Conservation (phyloP, 2,329 filamentous ascomycete genomes). For the Xylaria sp. region DNA sequence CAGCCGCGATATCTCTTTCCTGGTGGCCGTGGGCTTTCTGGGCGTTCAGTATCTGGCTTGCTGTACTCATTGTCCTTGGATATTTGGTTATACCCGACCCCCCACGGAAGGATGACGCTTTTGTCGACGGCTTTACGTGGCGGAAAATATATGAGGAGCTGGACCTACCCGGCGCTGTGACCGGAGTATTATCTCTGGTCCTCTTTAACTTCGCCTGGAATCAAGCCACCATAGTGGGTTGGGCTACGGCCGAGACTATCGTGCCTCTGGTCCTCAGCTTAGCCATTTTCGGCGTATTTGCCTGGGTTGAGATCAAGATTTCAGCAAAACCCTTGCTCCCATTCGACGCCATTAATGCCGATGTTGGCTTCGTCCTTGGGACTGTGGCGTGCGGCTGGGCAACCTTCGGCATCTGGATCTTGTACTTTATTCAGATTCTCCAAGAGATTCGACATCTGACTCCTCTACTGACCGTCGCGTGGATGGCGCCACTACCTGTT, state of each 20-base stretch:
- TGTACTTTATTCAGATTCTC: conserved; percentile 55
- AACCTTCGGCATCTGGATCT: conserved; percentile 57
- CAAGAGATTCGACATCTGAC: conserved; percentile 48
- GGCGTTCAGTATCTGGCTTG: conserved; percentile 41
- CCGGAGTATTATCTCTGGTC: conserved; percentile 61
- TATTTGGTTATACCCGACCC: conserved; percentile 42
- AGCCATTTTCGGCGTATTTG: conserved; percentile 60
- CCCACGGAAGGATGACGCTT: conserved; percentile 37
- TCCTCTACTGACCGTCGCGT: conserved; percentile 50
- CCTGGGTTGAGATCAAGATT: conserved; percentile 58
- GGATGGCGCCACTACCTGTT: conserved; percentile 48
- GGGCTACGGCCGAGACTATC: conserved; percentile 62
- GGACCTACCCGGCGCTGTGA: conserved; percentile 43
- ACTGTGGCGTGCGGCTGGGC: conserved; percentile 58
- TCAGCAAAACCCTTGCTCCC: conserved; percentile 62
- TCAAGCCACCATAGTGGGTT: conserved; percentile 64
- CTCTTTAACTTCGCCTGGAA: conserved; percentile 70
- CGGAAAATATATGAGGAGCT: conserved; percentile 37
- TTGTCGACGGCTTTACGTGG: conserved; percentile 34
- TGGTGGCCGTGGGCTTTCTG: conserved; percentile 48
- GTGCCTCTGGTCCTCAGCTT: conserved; percentile 62
- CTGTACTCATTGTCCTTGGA: conserved; percentile 35
- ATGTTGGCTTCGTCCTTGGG: conserved; percentile 60
- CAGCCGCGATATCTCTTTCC: conserved; percentile 38
- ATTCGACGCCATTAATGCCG: conserved; percentile 57